Evolutionary conservation across 2,329 filamentous ascomycete species (phyloP).

Genomic region (Corniculantispora saksenae): DNA sequence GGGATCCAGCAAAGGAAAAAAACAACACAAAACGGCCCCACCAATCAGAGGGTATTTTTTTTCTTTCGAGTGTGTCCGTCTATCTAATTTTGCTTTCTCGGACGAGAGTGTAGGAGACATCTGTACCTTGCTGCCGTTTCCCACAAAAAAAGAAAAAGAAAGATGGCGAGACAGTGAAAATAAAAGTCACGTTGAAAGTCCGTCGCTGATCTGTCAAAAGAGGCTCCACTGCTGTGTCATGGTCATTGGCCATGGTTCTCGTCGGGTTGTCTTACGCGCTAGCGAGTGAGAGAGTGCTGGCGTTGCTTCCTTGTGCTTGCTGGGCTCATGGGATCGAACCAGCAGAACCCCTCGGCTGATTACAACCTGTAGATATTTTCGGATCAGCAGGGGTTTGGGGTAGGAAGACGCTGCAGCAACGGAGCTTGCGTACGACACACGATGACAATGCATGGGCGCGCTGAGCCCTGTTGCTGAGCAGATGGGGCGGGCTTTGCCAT

Average conservation of each 20-base stretch:
- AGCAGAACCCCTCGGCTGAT: not conserved
- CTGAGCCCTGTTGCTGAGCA: no score
- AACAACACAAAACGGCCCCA: not conserved
- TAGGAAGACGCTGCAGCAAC: no score
- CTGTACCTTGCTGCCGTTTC: not conserved
- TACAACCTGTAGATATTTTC: not conserved
- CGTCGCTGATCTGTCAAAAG: not conserved
- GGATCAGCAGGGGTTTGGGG: not conserved
- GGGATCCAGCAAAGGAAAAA: not conserved
- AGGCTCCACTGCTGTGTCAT: not conserved
- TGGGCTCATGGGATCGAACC: not conserved
- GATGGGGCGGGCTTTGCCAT: no score
- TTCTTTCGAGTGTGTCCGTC: not conserved
- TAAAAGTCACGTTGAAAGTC: not conserved
- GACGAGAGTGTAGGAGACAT: not conserved
- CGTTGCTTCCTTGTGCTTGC: not conserved
- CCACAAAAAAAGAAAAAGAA: not conserved
- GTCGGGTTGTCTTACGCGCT: not conserved
- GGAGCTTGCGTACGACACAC: not conserved
- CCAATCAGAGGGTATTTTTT: not conserved
- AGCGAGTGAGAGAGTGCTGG: not conserved
- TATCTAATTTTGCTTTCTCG: not conserved
- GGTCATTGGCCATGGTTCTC: not conserved
- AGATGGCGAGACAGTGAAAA: not conserved
- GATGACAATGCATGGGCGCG: not conserved